phyloP scores from a whole-genome alignment of 768 basidiomycete species.

The Leccinum variicolor region DNA sequence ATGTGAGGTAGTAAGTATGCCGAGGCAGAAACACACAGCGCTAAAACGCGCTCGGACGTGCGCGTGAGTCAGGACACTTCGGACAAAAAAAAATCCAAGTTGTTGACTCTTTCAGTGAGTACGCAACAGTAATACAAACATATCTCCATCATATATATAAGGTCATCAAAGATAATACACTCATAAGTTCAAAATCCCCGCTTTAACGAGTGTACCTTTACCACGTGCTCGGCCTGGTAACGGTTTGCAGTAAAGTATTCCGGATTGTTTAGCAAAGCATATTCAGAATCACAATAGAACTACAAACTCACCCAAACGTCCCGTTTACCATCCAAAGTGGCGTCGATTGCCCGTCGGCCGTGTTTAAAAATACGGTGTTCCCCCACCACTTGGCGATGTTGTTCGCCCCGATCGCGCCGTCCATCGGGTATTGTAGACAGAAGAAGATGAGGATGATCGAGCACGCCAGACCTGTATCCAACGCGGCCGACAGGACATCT shows the following conservation, averaged over 20 bases:
- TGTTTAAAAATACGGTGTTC: slow-evolving; percentile 41
- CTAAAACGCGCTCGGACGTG: not conserved
- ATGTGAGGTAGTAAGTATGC: slow-evolving; percentile 41
- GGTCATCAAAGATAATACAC: not conserved
- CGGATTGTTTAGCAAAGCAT: slow-evolving; percentile 33
- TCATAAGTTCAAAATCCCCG: not conserved
- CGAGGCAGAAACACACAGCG: slow-evolving; percentile 44
- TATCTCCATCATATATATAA: not conserved
- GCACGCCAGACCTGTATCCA: slow-evolving; percentile 68
- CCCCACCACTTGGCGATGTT: slow-evolving; percentile 71
- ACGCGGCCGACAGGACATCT: slow-evolving; percentile 67
- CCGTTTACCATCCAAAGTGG: slow-evolving; percentile 11
- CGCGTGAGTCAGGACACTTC: not conserved
- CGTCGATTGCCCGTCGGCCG: slow-evolving; percentile 25
- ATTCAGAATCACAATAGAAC: not conserved
- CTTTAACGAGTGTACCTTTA: not conserved
- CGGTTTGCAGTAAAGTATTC: not conserved
- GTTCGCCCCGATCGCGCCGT: slow-evolving; percentile 55
- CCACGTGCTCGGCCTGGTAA: not conserved
- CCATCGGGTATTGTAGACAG: slow-evolving; percentile 57
- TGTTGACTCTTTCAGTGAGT: not conserved
- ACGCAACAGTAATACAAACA: not conserved
- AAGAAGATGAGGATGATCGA: slow-evolving; percentile 58
- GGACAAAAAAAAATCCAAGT: not conserved
- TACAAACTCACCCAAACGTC: slow-evolving; percentile 29